Conservation (phyloP, 148 eudicot genomes). For the Vaccinium myrtillus region DNA sequence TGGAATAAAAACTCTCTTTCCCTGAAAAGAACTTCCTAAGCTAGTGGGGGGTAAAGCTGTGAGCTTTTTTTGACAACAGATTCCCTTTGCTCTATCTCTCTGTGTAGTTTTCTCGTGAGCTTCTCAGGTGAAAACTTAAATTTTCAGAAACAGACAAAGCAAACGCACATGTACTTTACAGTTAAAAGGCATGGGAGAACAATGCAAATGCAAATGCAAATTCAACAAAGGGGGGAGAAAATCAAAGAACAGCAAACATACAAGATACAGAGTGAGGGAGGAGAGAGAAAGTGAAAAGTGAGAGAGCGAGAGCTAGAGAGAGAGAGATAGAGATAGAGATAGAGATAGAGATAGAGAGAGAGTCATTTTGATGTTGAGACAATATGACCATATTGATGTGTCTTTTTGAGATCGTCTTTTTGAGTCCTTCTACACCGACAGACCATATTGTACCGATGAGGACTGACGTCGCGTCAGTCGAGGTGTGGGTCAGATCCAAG, state of each 20-base stretch:
- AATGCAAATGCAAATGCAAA: not conserved
- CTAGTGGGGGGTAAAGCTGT: slow-evolving; percentile 16
- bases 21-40: slow-evolving; percentile 4
- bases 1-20: slow-evolving; percentile 8
- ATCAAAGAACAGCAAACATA: not conserved
- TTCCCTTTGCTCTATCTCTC: not conserved
- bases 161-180: slow-evolving; percentile 2
- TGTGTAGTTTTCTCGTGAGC: not conserved
- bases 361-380: no score
- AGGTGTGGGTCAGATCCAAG: no score
- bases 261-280: slow-evolving; percentile 10
- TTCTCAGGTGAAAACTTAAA: not conserved
- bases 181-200: not conserved
- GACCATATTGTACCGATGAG: no score
- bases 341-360: no score
- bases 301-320: not conserved
- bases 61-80: not conserved
- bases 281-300: slow-evolving; percentile 8
- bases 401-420: no score
- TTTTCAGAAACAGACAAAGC: slow-evolving; percentile 8
- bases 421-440: no score
- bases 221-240: not conserved
- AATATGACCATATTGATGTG: no score
- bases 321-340: not conserved
- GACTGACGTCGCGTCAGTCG: no score